Evolutionary conservation across 164 flowering plant genomes (phyloP).

Genomic region (Vitis rupestris): DNA sequence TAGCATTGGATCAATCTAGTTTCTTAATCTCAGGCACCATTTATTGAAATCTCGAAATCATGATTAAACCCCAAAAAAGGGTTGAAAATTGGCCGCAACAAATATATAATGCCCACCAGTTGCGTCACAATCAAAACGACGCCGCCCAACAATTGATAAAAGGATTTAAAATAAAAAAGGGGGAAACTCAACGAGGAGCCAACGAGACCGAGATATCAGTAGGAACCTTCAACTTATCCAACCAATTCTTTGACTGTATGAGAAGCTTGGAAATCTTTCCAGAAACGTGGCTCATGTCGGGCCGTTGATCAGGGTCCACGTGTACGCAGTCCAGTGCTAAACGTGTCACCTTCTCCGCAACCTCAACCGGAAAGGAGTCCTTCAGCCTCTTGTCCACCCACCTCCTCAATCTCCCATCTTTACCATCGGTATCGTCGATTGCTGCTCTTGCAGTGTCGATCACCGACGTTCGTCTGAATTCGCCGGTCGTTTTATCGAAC

Average conservation of each 20-base stretch:
- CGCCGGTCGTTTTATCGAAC: constrained; percentile 34
- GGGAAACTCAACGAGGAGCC: constrained; percentile 44
- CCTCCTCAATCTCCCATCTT: constrained; percentile 46
- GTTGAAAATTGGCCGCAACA: no score
- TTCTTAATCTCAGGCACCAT: no score
- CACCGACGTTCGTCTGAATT: constrained; percentile 36
- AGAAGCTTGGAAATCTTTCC: constrained; percentile 63
- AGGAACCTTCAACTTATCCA: constrained; percentile 31
- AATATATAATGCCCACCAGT: no score
- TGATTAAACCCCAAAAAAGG: no score
- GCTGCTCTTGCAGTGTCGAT: constrained; percentile 56
- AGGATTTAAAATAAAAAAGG: no score
- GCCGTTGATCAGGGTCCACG: constrained; percentile 59
- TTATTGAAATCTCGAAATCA: no score
- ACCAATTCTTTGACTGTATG: constrained; percentile 58
- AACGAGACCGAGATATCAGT: constrained; percentile 50
- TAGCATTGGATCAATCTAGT: no score
- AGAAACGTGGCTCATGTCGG: constrained; percentile 66
- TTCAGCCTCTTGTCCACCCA: constrained; percentile 69
- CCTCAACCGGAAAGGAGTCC: constrained; percentile 75
- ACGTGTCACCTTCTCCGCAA: constrained; percentile 55
- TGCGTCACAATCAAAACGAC: no score
- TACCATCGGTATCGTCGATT: constrained; percentile 19
- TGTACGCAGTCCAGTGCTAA: constrained; percentile 69
- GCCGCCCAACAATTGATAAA: not conserved